A percentile compares a stretch with the other conserved stretches of the same genome.
Conservation (phyloP, 805 yeast species). For the Yamadazyma endophytica region DNA sequence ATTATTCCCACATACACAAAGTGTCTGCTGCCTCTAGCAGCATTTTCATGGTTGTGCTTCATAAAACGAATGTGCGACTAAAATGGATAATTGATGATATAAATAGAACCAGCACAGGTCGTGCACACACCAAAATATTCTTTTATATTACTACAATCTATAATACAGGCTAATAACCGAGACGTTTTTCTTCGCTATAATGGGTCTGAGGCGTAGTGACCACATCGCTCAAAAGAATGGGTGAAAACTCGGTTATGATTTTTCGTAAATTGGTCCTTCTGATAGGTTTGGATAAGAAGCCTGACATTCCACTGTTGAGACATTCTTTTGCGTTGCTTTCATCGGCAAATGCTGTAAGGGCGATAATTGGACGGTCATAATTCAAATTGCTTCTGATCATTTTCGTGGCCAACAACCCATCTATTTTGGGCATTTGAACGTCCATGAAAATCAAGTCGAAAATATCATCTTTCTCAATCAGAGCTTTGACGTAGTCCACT, state of each 20-base stretch:
- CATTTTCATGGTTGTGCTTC: too few species aligned
- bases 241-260: conserved; percentile 47
- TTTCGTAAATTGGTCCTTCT: conserved; percentile 64
- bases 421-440: conserved; percentile 94
- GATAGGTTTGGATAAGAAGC: conserved; percentile 85
- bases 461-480: conserved; percentile 33
- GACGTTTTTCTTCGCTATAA: conserved; percentile 23
- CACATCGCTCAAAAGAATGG: conserved; percentile 26
- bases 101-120: too few species aligned
- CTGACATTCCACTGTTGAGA: conserved; percentile 86
- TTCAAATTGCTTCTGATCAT: conserved; percentile 61
- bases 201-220: conserved; percentile 31
- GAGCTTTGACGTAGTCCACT: conserved; percentile 55
- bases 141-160: too few species aligned
- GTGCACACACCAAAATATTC: too few species aligned
- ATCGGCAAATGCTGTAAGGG: conserved; percentile 94
- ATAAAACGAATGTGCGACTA: too few species aligned
- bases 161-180: conserved; percentile 14
- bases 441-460: conserved; percentile 91
- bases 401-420: conserved; percentile 81
- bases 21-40: too few species aligned
- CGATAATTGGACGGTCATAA: conserved; percentile 76
- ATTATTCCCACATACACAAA: conserved; percentile 13
- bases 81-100: too few species aligned
- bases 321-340: conserved; percentile 85